Evolutionary conservation across 2,329 filamentous ascomycete species (phyloP).

Genomic region (Colletotrichum brevisporum): DNA sequence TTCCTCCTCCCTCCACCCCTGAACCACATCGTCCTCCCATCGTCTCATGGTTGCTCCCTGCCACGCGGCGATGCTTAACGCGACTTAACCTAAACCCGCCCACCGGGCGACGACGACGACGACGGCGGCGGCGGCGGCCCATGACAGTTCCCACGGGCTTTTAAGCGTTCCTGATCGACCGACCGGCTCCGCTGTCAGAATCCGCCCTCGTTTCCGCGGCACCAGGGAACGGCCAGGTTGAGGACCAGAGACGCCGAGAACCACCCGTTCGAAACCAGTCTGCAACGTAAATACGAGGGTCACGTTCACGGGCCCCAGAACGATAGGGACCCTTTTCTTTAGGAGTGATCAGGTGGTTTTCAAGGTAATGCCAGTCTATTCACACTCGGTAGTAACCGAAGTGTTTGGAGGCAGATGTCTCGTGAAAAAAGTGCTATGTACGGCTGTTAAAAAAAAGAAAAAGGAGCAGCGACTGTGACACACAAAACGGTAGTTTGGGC

Average conservation of each 20-base stretch:
- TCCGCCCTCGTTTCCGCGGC: slow-evolving; percentile 15
- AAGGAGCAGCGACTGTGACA: slow-evolving; percentile 26
- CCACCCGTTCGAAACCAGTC: slow-evolving; percentile 29
- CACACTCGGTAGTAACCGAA: slow-evolving; percentile 16
- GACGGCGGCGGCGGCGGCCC: too few species aligned
- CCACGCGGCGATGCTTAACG: slow-evolving; percentile 29
- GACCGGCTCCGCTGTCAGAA: slow-evolving; percentile 18
- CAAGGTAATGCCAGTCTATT: slow-evolving; percentile 29
- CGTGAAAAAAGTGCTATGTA: slow-evolving; percentile 25
- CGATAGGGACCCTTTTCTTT: neutral
- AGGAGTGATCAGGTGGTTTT: neutral
- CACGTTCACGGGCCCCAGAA: neutral
- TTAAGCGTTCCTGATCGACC: neutral
- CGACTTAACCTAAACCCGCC: slow-evolving; percentile 27
- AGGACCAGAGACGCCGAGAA: too few species aligned
- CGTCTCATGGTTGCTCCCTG: slow-evolving; percentile 23
- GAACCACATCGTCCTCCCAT: neutral
- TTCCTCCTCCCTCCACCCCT: neutral
- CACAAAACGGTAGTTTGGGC: slow-evolving; percentile 4
- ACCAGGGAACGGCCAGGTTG: too few species aligned
- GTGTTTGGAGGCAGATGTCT: neutral
- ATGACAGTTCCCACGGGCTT: neutral
- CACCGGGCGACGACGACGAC: neutral
- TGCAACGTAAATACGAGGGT: slow-evolving; percentile 4
- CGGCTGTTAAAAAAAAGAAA: neutral